phyloP scores from a whole-genome alignment of 176 grass and related monocot genomes.

The Aegilops speltoides region DNA sequence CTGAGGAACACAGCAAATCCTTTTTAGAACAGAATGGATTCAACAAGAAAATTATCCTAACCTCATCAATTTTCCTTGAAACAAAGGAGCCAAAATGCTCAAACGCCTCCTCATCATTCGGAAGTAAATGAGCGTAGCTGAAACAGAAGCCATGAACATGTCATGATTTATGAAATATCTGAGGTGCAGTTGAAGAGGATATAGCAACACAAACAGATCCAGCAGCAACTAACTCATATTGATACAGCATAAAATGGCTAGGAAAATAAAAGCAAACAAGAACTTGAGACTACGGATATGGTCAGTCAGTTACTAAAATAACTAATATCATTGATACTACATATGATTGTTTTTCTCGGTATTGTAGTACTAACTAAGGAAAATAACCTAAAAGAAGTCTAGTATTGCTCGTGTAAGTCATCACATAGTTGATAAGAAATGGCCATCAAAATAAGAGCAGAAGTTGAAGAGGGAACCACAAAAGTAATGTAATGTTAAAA shows the following conservation, averaged over 20 bases:
- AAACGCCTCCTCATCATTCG: slow-evolving; percentile 94
- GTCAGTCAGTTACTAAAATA: not conserved
- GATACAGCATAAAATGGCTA: not conserved
- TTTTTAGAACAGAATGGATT: not conserved
- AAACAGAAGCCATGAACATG: slow-evolving; percentile 23
- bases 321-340: not conserved
- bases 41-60: slow-evolving; percentile 28
- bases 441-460: not conserved
- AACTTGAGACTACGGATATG: not conserved
- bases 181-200: slow-evolving; percentile 7
- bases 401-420: not conserved
- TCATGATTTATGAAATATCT: slow-evolving; percentile 2
- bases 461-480: not conserved
- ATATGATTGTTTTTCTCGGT: not conserved
- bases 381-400: not conserved
- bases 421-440: not conserved
- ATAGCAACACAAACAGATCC: slow-evolving; percentile 4
- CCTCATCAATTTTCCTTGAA: slow-evolving; percentile 83
- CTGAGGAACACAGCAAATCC: not conserved
- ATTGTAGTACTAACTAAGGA: not conserved
- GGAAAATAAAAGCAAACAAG: slow-evolving; percentile 6
- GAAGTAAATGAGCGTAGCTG: slow-evolving; percentile 94
- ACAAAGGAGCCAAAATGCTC: slow-evolving; percentile 86
- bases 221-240: slow-evolving; percentile 13
- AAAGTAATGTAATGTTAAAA: not conserved